Evolutionary conservation across 306 rosid species (phyloP), one percentile per base, ranked within the genome.

Genomic region (Quercus alba): DNA sequence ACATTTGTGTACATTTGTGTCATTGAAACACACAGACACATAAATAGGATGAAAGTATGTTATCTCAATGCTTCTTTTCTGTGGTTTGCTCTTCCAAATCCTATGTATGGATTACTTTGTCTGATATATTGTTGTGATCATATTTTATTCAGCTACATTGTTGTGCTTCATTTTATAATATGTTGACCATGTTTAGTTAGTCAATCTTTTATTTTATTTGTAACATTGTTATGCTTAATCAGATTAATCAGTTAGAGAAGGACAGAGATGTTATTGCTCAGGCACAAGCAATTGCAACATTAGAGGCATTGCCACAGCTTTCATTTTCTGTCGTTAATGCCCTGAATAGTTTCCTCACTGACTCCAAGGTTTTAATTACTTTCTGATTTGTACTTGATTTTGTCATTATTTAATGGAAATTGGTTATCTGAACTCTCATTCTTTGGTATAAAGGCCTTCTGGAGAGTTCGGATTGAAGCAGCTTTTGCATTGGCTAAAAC

Each of bases 211-310:
- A 31, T 19, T 26, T 31, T 49, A 11, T 20, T 62, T 20, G 13
- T 61, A 11, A 67, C 63, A 51, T 70, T 73, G 57, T 9, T 84
- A 51, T 88, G 56, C 73, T 74, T 79, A 56, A 64, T 86, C 94
- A 95, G 99, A 91, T 95, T 73, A 95, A 95, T 83, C 99, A 93
- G 85, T 85, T 95, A 77, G 99, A 93, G 93, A 95, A 93, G 90
- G 99, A 95, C 84, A 93, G 87, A 85, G 98, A 95, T 88, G 99
- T 95, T 82, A 80, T 91, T 81, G 97, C 99, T 78, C 98, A 95
- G 87, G 93, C 93, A 5, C 99, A 95, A 85, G 98, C 98, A 70
- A 93, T 93, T 77, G 87, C 92, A 71, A 91, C 88, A 64, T 84
- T 95, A 35, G 93, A 91, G 88, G 84, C 97, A 70, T 83, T 92